These are phyloP conservation scores for Schrenkiella parvula DNA, from an alignment of 345 rosid species.

Conservation along the genomic window DNA sequence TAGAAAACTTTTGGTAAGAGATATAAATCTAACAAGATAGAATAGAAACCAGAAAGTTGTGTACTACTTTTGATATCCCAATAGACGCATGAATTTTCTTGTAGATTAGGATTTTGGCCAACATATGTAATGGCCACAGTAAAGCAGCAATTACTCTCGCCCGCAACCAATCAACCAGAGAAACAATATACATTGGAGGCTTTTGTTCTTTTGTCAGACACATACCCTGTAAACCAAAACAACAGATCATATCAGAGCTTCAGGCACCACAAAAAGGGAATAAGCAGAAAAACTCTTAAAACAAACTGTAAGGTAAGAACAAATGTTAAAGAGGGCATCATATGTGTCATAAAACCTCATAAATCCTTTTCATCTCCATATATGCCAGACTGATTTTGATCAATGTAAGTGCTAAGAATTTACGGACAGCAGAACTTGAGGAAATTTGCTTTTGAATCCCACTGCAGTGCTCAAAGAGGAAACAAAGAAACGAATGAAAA, in stretches of 20 bases:
- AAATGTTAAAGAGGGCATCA: not conserved
- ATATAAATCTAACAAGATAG: not conserved
- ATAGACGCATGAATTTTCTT: slow-evolving; percentile 71
- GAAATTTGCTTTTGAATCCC: slow-evolving; percentile 88
- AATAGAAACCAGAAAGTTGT: not conserved
- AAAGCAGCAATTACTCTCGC: slow-evolving; percentile 70
- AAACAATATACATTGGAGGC: slow-evolving; percentile 53
- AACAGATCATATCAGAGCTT: not conserved
- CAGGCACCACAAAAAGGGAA: not conserved
- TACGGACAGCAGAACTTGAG: slow-evolving; percentile 64
- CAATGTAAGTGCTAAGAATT: slow-evolving; percentile 59
- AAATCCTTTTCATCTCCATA: slow-evolving; percentile 73
- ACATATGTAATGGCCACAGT: slow-evolving; percentile 73
- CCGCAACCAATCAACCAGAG: slow-evolving; percentile 58
- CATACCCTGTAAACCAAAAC: slow-evolving; percentile 49
- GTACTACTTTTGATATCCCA: slow-evolving; percentile 78
- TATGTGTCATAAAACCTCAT: slow-evolving; percentile 51
- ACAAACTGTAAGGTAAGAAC: not conserved
- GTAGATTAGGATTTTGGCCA: slow-evolving; percentile 75
- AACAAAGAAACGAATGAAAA: slow-evolving; percentile 1
- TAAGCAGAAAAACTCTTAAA: not conserved
- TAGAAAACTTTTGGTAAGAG: not conserved
- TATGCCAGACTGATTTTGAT: slow-evolving; percentile 71
- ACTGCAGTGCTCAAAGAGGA: slow-evolving; percentile 40
- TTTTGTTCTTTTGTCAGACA: slow-evolving; percentile 55